These are phyloP conservation scores for Taiwanofungus camphoratus DNA, from an alignment of 1,284 basidiomycete species.

Conservation along the genomic window DNA sequence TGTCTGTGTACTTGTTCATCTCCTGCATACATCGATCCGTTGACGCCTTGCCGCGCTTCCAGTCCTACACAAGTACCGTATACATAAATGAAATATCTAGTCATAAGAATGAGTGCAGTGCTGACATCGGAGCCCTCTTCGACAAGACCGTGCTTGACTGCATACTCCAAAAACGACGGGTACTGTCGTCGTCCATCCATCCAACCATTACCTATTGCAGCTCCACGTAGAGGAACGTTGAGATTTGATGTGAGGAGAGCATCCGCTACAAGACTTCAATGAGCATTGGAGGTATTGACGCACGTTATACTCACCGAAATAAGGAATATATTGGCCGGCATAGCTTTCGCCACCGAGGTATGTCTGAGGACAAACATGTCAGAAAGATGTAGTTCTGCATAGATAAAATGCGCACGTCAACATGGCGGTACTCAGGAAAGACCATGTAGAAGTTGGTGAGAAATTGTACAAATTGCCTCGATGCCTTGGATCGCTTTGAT, in stretches of 20 bases:
- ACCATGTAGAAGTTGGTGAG: constrained; percentile 82
- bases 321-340: constrained; percentile 99
- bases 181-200: constrained; percentile 90
- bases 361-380: constrained; percentile 50
- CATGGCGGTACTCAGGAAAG: constrained; percentile 81
- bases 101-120: constrained; percentile 6
- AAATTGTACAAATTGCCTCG: constrained; percentile 80
- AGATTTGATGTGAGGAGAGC: constrained; percentile 67
- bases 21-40: constrained; percentile 61
- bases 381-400: constrained; percentile 10
- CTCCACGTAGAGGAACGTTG: constrained; percentile 62
- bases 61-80: constrained; percentile 36
- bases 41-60: constrained; percentile 54
- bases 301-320: constrained; percentile 59
- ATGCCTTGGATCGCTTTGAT: constrained; percentile 50
- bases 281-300: not conserved
- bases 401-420: constrained; percentile 64
- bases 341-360: constrained; percentile 92
- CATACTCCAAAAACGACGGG: constrained; percentile 86
- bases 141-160: constrained; percentile 75
- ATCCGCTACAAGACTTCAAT: constrained; percentile 50
- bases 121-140: constrained; percentile 67
- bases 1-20: constrained; percentile 40
- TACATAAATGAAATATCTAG: not conserved
- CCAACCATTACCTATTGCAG: constrained; percentile 97